phyloP scores from a whole-genome alignment of 441 rosid genomes.

The Bruguiera hainesii region DNA sequence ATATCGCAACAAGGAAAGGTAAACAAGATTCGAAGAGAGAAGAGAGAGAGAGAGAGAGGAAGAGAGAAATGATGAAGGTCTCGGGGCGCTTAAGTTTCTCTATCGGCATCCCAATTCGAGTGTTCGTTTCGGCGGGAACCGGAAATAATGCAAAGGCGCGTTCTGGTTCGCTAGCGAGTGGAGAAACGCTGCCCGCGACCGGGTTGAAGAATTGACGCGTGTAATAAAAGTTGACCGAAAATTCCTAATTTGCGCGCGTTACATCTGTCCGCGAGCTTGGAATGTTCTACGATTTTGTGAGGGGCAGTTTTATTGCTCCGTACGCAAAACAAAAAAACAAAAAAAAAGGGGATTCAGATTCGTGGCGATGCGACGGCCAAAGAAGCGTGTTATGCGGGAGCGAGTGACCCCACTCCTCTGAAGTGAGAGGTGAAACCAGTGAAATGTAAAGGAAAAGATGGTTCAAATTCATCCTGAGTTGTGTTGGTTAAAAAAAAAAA shows the following conservation, averaged over 20 bases:
- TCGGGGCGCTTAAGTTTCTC: no score
- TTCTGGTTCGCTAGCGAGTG: background rate
- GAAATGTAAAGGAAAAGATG: no score
- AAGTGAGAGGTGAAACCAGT: no score
- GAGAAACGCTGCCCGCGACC: background rate
- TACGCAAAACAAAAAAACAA: background rate
- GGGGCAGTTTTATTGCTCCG: background rate
- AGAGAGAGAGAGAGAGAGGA: no score
- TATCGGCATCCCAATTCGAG: no score
- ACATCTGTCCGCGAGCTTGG: background rate
- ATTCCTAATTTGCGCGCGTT: background rate
- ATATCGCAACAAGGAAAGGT: no score
- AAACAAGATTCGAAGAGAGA: no score
- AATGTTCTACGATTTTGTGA: background rate
- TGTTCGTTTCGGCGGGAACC: slow-evolving; percentile 24
- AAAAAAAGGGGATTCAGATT: background rate
- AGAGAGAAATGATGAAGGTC: background rate
- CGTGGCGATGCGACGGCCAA: background rate
- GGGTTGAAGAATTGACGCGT: background rate
- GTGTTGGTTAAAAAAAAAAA: no score
- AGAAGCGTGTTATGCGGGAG: background rate
- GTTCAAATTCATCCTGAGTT: no score
- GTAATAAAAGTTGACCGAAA: background rate
- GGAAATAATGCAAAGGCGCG: background rate
- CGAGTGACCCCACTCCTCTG: background rate